Conservation (phyloP, 768 basidiomycete species). For the Hydnum rufescens region DNA sequence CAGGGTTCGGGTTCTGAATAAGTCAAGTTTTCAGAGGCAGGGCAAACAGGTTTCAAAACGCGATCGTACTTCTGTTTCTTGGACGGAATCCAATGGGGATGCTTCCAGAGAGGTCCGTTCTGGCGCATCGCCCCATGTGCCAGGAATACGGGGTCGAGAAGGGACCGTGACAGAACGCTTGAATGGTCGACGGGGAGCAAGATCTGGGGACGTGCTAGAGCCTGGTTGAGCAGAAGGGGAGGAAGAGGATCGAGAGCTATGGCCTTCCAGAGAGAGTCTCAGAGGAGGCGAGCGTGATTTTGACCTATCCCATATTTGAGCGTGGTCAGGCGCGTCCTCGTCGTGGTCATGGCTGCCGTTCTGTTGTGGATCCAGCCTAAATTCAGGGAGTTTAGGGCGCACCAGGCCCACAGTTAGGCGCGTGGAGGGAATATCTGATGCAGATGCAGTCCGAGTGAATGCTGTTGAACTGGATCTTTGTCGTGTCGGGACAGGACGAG, state of each 20-base stretch:
- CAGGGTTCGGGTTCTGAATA: neutral
- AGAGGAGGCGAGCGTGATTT: neutral
- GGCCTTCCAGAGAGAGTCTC: neutral
- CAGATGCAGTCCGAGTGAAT: neutral
- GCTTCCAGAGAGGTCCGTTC: neutral
- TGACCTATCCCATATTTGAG: neutral
- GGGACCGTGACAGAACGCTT: slow-evolving; percentile 1
- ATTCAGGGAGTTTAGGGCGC: neutral
- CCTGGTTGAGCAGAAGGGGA: neutral
- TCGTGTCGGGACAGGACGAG: neutral
- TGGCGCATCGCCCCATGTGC: neutral
- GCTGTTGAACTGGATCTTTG: neutral
- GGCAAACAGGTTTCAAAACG: neutral
- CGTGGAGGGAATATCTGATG: neutral
- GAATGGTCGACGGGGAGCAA: neutral
- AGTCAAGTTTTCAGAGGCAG: neutral
- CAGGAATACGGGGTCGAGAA: neutral
- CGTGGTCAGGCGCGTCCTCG: neutral
- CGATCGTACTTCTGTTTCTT: neutral
- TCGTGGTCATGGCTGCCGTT: too few species aligned
- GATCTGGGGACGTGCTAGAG: neutral
- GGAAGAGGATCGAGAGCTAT: neutral
- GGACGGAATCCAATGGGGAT: neutral
- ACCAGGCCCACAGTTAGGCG: neutral
- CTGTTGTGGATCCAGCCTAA: too few species aligned